Evolutionary conservation across 768 basidiomycete species (phyloP).

Genomic region (Rossbeevera mucosa): DNA sequence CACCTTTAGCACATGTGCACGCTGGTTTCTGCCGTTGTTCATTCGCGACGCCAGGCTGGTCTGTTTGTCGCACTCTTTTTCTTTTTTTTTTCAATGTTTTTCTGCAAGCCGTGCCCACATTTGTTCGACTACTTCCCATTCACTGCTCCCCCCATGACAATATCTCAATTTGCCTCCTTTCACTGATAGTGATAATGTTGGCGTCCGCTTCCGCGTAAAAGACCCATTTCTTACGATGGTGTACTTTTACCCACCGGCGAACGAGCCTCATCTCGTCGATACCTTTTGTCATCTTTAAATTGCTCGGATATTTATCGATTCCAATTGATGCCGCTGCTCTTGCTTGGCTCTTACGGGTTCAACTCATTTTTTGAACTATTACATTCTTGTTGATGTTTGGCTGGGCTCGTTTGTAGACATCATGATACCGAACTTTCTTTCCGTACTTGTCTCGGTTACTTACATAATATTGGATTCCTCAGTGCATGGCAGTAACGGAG

Average conservation of each 20-base stretch:
- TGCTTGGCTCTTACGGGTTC: neutral
- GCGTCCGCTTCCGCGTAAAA: conserved; percentile 13
- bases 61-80: conserved; percentile 17
- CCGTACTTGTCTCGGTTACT: neutral
- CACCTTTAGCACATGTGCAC: conserved; percentile 9
- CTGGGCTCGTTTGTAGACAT: neutral
- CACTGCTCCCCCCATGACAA: neutral
- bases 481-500: neutral
- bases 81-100: neutral
- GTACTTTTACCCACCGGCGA: conserved; percentile 28
- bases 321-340: neutral
- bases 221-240: conserved; percentile 13
- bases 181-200: conserved; percentile 1
- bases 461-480: neutral
- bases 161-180: neutral
- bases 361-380: neutral
- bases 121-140: conserved; percentile 10
- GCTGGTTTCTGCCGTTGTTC: conserved; percentile 24
- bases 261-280: conserved; percentile 37
- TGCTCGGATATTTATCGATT: neutral
- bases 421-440: neutral
- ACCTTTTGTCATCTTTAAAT: conserved; percentile 13
- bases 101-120: conserved; percentile 3
- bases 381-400: neutral
- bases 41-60: conserved; percentile 24